Evolutionary conservation across 2,329 filamentous ascomycete genomes (phyloP).

Genomic region (Drechslerella coelobrocha): DNA sequence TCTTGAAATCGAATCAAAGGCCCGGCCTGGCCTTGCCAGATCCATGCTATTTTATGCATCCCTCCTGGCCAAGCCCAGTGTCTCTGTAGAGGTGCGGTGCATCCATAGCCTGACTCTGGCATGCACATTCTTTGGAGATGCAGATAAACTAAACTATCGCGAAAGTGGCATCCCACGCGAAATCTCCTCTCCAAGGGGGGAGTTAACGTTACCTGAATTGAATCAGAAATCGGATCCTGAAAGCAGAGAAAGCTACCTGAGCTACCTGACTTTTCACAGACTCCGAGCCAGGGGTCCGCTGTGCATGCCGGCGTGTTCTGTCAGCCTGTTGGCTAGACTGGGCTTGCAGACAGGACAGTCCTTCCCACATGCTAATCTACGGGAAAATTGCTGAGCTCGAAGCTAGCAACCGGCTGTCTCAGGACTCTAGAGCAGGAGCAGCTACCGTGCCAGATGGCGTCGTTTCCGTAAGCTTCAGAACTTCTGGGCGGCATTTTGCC

Average conservation of each 20-base stretch:
- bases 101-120: constrained; percentile 49
- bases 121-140: constrained; percentile 43
- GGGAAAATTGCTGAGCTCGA: constrained; percentile 49
- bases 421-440: not conserved
- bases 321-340: constrained; percentile 43
- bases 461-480: constrained; percentile 2
- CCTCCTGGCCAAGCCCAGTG: not conserved
- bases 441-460: not conserved
- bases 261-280: too few species aligned
- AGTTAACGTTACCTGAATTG: not conserved
- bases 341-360: constrained; percentile 17
- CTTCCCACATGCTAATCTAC: constrained; percentile 38
- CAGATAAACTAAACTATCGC: constrained; percentile 35
- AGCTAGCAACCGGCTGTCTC: constrained; percentile 13
- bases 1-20: constrained; percentile 3
- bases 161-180: constrained; percentile 34
- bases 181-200: constrained; percentile 14
- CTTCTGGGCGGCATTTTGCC: constrained; percentile 27
- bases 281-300: constrained; percentile 34
- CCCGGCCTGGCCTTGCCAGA: not conserved
- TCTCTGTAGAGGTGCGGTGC: constrained; percentile 23
- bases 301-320: constrained; percentile 20
- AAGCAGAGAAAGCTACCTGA: not conserved
- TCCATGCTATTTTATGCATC: constrained; percentile 7
- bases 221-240: not conserved